phyloP scores from a whole-genome alignment of 2,329 filamentous ascomycete genomes.

The Chalaropsis ovoidea region DNA sequence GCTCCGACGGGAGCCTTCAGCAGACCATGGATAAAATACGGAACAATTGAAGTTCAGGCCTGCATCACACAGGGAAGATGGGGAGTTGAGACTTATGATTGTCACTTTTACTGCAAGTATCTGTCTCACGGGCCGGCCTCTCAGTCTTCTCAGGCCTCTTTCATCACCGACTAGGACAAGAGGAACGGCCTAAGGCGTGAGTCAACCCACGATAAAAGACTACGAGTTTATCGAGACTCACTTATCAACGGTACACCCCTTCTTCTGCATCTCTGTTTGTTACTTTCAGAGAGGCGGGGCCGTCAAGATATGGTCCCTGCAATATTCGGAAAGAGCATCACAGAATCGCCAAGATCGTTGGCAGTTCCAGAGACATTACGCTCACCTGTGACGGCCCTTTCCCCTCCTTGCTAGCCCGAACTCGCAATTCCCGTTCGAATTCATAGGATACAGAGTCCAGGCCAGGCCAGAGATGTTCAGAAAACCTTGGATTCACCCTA shows the following conservation, averaged over 20 bases:
- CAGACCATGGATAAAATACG: neutral
- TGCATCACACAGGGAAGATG: neutral
- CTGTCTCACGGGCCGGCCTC: constrained; percentile 15
- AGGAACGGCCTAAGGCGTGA: neutral
- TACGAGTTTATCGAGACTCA: neutral
- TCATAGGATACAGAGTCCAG: neutral
- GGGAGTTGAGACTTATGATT: neutral
- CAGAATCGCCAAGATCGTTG: neutral
- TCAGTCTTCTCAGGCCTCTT: neutral
- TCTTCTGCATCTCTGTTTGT: neutral
- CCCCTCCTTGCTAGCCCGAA: neutral
- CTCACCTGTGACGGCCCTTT: neutral
- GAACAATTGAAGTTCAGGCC: neutral
- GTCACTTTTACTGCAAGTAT: constrained; percentile 1
- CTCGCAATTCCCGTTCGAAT: neutral
- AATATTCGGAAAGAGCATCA: neutral
- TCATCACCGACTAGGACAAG: neutral
- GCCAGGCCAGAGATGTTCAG: neutral
- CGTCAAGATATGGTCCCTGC: neutral
- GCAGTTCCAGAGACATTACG: neutral
- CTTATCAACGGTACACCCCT: neutral
- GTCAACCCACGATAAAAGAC: neutral
- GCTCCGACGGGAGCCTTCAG: neutral
- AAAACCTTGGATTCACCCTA: neutral
- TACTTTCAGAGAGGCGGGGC: neutral